Evolutionary conservation across 345 rosid species (phyloP).

Genomic region (Ailanthus altissimus): DNA sequence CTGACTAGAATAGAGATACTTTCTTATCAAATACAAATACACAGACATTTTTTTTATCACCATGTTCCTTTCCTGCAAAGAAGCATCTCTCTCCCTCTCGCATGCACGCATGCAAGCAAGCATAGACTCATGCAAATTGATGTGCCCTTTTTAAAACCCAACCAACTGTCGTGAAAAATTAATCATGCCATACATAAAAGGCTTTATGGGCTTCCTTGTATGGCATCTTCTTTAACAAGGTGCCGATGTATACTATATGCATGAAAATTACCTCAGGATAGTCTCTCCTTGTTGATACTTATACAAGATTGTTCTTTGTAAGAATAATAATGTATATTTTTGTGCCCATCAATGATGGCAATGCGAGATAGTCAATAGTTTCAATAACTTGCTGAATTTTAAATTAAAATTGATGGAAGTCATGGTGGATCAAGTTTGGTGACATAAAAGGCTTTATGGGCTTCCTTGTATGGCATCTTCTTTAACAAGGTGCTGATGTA

Average conservation of each 20-base stretch:
- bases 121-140: neutral
- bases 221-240: neutral
- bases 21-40: neutral
- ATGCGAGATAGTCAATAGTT: neutral
- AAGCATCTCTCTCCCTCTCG: neutral
- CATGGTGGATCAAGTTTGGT: constrained; percentile 1
- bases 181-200: neutral
- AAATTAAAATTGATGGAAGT: neutral
- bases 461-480: no score
- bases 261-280: neutral
- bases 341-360: neutral
- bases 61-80: neutral
- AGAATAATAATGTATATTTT: neutral
- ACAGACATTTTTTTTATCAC: neutral
- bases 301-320: neutral
- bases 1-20: neutral
- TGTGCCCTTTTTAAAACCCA: neutral
- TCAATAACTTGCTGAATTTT: neutral
- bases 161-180: constrained; percentile 2
- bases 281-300: neutral
- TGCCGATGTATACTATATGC: neutral
- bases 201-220: neutral
- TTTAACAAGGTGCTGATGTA: no score
- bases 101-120: neutral
- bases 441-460: no score